These are phyloP conservation scores for Globisporangium cystogenes DNA, from an alignment of 352 stramenopile species.

Conservation along the genomic window DNA sequence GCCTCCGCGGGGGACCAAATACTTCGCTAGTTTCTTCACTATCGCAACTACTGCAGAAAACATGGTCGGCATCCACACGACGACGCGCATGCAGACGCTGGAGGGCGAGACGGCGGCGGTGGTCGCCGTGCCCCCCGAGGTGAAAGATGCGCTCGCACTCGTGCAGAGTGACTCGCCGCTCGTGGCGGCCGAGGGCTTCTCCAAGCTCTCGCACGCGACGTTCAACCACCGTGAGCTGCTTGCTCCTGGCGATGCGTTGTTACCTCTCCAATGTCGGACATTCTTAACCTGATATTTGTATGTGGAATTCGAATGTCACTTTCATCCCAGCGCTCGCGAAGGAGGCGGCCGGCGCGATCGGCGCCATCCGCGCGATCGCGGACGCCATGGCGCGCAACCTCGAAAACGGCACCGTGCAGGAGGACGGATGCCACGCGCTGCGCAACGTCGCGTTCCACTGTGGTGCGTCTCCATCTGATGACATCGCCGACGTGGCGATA, in stretches of 20 bases:
- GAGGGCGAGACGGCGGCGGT: constrained; percentile 27
- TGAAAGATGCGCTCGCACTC: constrained; percentile 59
- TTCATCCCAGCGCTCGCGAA: constrained; percentile 64
- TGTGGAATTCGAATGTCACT: neutral
- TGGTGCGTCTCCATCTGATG: constrained; percentile 15
- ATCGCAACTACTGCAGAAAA: neutral
- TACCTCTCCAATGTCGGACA: neutral
- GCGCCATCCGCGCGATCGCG: constrained; percentile 53
- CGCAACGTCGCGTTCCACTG: constrained; percentile 76
- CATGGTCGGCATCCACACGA: constrained; percentile 36
- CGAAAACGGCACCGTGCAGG: constrained; percentile 53
- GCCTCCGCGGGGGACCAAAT: neutral
- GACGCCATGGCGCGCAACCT: constrained; percentile 62
- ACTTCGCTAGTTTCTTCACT: neutral
- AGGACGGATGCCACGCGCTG: constrained; percentile 69
- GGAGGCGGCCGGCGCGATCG: constrained; percentile 46
- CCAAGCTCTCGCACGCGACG: constrained; percentile 66
- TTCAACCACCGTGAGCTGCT: constrained; percentile 64
- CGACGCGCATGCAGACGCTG: constrained; percentile 40
- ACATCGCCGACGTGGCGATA: neutral
- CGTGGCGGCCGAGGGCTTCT: constrained; percentile 50
- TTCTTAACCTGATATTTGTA: neutral
- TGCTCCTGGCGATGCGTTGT: neutral
- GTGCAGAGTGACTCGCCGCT: constrained; percentile 53
- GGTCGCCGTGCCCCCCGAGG: constrained; percentile 23